Percentiles rank a stretch among this genome's conserved stretches.
These are phyloP conservation scores for Moricandia arvensis DNA, from an alignment of 345 rosid species.

Conservation along the genomic window DNA sequence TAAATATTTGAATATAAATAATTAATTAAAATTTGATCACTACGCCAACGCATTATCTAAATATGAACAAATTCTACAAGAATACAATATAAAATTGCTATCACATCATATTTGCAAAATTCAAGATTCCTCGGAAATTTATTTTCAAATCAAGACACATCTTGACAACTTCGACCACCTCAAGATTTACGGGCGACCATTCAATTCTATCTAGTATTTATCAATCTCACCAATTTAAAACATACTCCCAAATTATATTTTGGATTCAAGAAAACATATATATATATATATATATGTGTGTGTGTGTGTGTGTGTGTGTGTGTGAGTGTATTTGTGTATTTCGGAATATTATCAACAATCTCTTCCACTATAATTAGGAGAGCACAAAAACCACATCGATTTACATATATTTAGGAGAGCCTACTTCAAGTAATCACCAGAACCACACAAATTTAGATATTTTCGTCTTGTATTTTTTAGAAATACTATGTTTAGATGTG, in stretches of 20 bases:
- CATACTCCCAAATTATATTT: background rate
- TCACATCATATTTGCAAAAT: too few relatives aligned
- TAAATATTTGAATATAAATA: too few relatives aligned
- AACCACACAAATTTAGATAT: slow-evolving; percentile 22
- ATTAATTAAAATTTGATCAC: too few relatives aligned
- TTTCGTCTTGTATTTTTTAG: background rate
- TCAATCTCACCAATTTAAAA: background rate
- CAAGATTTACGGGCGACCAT: slow-evolving; percentile 14
- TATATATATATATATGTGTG: too few relatives aligned
- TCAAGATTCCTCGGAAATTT: background rate
- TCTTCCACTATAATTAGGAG: slow-evolving; percentile 25
- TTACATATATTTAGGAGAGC: background rate
- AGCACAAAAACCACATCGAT: background rate
- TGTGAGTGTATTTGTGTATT: background rate
- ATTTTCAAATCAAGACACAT: background rate
- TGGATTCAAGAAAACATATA: background rate
- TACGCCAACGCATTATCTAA: too few relatives aligned
- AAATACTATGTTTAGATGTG: slow-evolving; percentile 21
- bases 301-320: too few relatives aligned
- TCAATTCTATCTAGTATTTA: background rate
- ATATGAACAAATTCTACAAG: too few relatives aligned
- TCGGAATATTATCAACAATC: background rate
- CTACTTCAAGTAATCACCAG: slow-evolving; percentile 11
- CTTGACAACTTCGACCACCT: background rate
- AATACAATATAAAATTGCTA: too few relatives aligned